Base-by-base conservation (phyloP, 1,284 basidiomycete genomes). In the Pholiota adiposa region DNA sequence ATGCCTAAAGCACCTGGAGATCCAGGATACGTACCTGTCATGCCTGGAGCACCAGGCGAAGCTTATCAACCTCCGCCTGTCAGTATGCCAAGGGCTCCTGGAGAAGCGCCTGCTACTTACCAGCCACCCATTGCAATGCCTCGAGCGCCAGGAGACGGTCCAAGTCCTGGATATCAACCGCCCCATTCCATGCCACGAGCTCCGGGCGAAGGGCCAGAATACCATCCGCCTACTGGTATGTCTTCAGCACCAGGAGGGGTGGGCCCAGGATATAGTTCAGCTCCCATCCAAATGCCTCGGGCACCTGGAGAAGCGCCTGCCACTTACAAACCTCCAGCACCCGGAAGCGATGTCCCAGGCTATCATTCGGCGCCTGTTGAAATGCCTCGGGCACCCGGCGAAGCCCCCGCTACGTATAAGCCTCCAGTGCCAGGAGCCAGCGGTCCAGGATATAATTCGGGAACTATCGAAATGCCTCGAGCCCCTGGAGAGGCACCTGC, bases 321-420 rank as follows among this genome's bases (percentile, higher is more conserved):
- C 23, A 9, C 7, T 3, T 43, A 43, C 9, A 9, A 8, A 43
- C 25, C 25, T 2, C 46, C 46, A 9, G 12, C 36, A 38, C 36
- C 36, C 4, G 36, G 36, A 38, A 12, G 6, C 9, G 14, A n/a
- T 38, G 36, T 11, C 14, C 8, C 43, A 4, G 43, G 8, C 3
- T 46, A 46, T n/a, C 4, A 9, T 12, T 21, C 21, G 16, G 36
- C 11, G 19, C 51, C 51, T 18, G 25, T 53, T 8, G 21, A 34
- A n/a, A 53, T 53, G 51, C 51, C 51, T 21, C 51, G 51, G 4
- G 51, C 51, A 14, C 51, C 51, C 11, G 38, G 36, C 21, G 51
- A 53, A 21, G 51, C 36, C 14, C 23, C 23, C 21, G 34, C 36
- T 38, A 16, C 51, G 16, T 53, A 40, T 41, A 41, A 14, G 12